Evolutionary conservation across 2,329 filamentous ascomycete species (phyloP).

Genomic region (Alternaria incomplexa): DNA sequence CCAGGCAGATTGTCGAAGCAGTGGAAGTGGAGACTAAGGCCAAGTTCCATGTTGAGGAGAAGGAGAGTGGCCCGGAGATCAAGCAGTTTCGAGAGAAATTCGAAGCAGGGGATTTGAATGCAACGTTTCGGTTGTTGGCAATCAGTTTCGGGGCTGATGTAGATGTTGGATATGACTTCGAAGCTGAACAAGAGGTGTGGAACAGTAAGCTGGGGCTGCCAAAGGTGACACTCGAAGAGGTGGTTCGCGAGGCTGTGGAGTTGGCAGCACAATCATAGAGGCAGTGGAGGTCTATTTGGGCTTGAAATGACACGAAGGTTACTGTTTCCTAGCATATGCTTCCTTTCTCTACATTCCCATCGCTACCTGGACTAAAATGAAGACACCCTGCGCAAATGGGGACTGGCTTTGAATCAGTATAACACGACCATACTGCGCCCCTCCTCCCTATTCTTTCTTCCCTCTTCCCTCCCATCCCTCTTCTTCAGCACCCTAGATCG

Average conservation of each 20-base stretch:
- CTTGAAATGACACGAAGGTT: no score
- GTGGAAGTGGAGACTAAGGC: conserved; percentile 20
- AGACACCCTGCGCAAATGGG: not conserved
- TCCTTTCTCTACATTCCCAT: not conserved
- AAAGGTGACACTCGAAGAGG: conserved; percentile 22
- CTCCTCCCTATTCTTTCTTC: no score
- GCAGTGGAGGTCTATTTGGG: not conserved
- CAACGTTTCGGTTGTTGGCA: conserved; percentile 23
- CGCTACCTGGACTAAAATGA: not conserved
- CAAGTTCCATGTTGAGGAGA: conserved; percentile 19
- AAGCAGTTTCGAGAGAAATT: conserved; percentile 12
- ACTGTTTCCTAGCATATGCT: no score
- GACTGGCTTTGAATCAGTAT: not conserved
- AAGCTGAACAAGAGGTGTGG: conserved; percentile 28
- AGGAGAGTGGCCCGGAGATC: conserved; percentile 11
- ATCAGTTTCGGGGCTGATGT: conserved; percentile 29
- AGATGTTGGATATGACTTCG: conserved; percentile 30
- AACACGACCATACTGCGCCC: not conserved
- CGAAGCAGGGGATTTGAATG: conserved; percentile 23
- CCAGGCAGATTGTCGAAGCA: conserved; percentile 17
- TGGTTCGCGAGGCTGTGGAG: conserved; percentile 6
- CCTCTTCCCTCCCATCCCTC: not conserved
- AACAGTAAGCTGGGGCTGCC: conserved; percentile 29
- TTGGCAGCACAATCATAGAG: not conserved
- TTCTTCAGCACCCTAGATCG: not conserved